These are phyloP conservation scores for Whalleya microplaca DNA, from an alignment of 2,329 filamentous ascomycete species.

Conservation along the genomic window DNA sequence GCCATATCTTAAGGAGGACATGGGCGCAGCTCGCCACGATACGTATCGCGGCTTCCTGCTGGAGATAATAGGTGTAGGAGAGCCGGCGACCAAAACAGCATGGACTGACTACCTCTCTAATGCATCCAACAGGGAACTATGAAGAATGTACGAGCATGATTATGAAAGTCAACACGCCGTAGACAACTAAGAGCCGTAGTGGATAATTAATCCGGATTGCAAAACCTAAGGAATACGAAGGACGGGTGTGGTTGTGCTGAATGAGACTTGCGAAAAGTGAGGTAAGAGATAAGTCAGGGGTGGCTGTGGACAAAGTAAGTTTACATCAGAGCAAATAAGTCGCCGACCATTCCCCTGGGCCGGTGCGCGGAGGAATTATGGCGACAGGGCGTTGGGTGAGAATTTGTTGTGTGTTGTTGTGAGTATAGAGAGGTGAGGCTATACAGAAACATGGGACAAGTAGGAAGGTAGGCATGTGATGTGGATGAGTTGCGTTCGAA, in stretches of 20 bases:
- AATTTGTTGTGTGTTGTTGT: not conserved
- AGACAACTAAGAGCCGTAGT: not conserved
- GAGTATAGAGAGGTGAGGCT: conserved; percentile 13
- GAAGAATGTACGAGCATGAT: conserved; percentile 27
- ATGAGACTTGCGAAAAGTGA: conserved; percentile 21
- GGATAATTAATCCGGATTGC: not conserved
- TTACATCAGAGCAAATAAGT: conserved; percentile 12
- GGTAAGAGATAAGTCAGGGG: conserved; percentile 17
- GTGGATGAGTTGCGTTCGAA: conserved; percentile 24
- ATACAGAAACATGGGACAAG: conserved; percentile 13
- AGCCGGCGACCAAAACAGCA: conserved; percentile 7
- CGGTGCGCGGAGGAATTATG: not conserved
- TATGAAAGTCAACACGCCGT: conserved; percentile 5
- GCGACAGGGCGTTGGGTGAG: not conserved
- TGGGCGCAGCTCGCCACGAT: conserved; percentile 38
- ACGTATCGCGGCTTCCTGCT: conserved; percentile 27
- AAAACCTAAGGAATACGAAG: not conserved
- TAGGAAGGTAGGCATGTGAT: conserved; percentile 18
- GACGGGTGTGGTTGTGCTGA: conserved; percentile 1
- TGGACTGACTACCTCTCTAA: conserved; percentile 23
- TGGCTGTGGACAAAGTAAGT: conserved; percentile 17
- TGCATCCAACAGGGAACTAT: conserved; percentile 31
- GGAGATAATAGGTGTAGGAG: conserved; percentile 17
- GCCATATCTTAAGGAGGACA: conserved; percentile 51
- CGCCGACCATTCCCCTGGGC: not conserved